Conservation (phyloP, 192 early-diverging fungal species). For the Gryganskiella cystojenkinii region DNA sequence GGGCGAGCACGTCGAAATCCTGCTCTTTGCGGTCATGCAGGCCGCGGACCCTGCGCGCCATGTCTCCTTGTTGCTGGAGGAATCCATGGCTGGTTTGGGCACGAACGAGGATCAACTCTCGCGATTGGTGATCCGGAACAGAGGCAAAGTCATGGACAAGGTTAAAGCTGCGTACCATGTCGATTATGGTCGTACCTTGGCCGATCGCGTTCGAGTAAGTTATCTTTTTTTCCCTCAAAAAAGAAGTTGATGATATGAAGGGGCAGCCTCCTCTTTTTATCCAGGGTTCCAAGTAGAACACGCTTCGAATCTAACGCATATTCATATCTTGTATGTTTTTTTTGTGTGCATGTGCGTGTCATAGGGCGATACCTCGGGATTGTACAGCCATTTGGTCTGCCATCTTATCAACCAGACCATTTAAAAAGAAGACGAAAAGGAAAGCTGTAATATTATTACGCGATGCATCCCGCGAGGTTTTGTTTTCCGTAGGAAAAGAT, state of each 20-base stretch:
- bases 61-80: constrained; percentile 29
- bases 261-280: too few relatives aligned
- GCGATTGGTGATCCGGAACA: constrained; percentile 35
- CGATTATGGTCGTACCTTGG: constrained; percentile 42
- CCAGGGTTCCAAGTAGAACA: too few relatives aligned
- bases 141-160: constrained; percentile 47
- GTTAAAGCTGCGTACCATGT: constrained; percentile 40
- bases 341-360: neutral
- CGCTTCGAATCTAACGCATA: neutral
- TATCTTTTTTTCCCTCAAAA: neutral
- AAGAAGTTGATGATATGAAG: neutral
- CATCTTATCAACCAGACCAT: constrained; percentile 53
- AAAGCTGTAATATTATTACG: too few relatives aligned
- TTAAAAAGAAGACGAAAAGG: constrained; percentile 11
- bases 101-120: constrained; percentile 54
- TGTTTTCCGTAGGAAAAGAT: too few relatives aligned
- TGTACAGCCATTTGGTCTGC: constrained; percentile 45
- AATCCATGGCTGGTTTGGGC: constrained; percentile 40
- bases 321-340: neutral
- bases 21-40: constrained; percentile 43
- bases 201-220: constrained; percentile 43
- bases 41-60: constrained; percentile 39
- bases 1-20: constrained; percentile 22
- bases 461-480: too few relatives aligned
- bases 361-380: constrained; percentile 50